Base-by-base conservation (phyloP, 73 alveolate species). In the Paramecium pentaurelia region DNA sequence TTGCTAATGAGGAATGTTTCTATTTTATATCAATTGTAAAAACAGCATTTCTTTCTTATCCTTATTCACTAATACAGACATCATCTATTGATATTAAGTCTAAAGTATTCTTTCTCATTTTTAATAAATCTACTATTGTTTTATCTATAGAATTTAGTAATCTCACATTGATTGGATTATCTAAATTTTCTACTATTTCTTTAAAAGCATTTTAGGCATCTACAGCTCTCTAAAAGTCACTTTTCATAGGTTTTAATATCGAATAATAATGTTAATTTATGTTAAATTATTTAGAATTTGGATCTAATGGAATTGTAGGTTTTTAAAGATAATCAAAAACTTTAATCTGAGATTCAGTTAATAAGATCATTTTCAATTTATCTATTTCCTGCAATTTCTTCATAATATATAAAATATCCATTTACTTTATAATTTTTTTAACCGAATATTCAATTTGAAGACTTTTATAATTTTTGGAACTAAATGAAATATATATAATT, bases 301-400 rank as follows among this genome's bases (percentile, higher is more conserved):
- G 93, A 64, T 87, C 88, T 38, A 30, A 42, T 14, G 84, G 54
- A 7, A 87, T 77, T 40, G 86, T 77, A 12, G 93, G 93, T 38
- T 87, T 87, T 20, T 75, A 86, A 73, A 87, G 84, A 87, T 87
- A 87, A 40, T 87, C 93, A 42, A 87, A 87, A 11, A 87, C 88
- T 14, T 87, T 87, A 11, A 64, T 42, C 77, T 87, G 37, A 37
- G 84, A 75, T 64, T 59, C 68, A 8, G 93, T 64, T 28, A 87
- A 42, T 27, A 87, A 58, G 8, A 87, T 20, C 60, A 87, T 77
- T 34, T 87, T 87, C 44, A 87, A 30, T 27, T 87, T 87, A 87
- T 87, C 93, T 5, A 87, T 87, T 36, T 87, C 93, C 18, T 64
- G 32, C 1, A 87, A n/a, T 36, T 87, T 87, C 22, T 87, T 34